Percentiles rank a stretch among this genome's conserved stretches.
Conservation (phyloP, 108 stramenopile genomes). For the Cyclotella atomus region DNA sequence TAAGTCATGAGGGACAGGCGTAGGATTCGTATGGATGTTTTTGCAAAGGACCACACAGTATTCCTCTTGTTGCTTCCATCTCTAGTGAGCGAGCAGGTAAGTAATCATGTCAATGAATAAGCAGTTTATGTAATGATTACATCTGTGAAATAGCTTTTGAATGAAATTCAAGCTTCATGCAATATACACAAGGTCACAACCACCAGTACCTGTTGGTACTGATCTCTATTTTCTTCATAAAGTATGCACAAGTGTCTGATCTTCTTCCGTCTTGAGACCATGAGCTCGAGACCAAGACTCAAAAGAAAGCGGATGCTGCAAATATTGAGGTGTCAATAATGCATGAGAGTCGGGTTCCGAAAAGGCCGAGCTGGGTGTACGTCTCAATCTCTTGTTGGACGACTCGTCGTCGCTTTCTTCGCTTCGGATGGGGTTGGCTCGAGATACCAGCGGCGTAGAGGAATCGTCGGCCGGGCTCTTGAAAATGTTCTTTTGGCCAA, state of each 20-base stretch:
- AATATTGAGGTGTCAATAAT: neutral
- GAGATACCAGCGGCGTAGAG: slow-evolving; percentile 12
- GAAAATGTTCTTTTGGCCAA: neutral
- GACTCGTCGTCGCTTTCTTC: slow-evolving; percentile 9
- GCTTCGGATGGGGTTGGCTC: slow-evolving; percentile 35
- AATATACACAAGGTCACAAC: neutral
- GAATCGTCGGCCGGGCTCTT: neutral
- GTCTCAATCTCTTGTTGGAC: slow-evolving; percentile 31
- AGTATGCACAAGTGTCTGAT: neutral
- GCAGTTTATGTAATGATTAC: slow-evolving; percentile 9
- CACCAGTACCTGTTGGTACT: neutral
- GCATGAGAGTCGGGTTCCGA: neutral
- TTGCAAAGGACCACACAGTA: too few species aligned
- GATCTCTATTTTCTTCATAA: neutral
- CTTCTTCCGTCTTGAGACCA: slow-evolving; percentile 6
- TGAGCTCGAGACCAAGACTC: slow-evolving; percentile 6
- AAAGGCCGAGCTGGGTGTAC: slow-evolving; percentile 1
- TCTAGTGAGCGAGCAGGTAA: too few species aligned
- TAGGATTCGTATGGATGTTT: too few species aligned
- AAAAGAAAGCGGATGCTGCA: slow-evolving; percentile 35
- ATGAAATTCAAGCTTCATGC: neutral
- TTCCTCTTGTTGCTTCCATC: too few species aligned
- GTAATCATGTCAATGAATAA: slow-evolving; percentile 2
- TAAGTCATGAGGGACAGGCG: too few species aligned
- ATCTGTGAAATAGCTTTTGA: slow-evolving; percentile 5